A percentile compares a stretch with the other conserved stretches of the same genome.
Conservation (phyloP, 2,329 filamentous ascomycete species). For the Xylariaceae sp. region DNA sequence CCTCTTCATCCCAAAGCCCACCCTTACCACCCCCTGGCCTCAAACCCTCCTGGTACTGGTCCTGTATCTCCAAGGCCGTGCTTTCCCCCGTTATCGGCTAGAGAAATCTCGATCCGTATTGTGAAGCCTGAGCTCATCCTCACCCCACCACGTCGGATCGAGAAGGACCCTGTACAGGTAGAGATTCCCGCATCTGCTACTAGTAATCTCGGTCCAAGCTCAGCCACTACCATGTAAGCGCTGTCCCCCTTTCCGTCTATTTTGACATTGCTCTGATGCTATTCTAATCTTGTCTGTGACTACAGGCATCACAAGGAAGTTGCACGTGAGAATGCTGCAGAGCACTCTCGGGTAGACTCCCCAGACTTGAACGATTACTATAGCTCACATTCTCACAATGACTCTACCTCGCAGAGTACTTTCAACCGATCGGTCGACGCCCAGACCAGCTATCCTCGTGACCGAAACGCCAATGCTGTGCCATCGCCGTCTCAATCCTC, state of each 20-base stretch:
- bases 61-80: not conserved
- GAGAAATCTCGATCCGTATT: constrained; percentile 12
- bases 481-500: too few relatives aligned
- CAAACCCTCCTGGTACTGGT: not conserved
- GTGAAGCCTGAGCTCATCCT: constrained; percentile 13
- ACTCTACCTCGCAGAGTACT: too few relatives aligned
- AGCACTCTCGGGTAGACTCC: not conserved
- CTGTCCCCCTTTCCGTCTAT: not conserved
- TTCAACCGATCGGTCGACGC: too few relatives aligned
- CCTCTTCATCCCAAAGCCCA: constrained; percentile 1
- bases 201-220: not conserved
- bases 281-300: not conserved
- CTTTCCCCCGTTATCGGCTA: constrained; percentile 1
- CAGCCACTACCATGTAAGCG: constrained; percentile 11
- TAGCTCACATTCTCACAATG: constrained; percentile 5
- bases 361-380: not conserved
- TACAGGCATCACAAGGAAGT: constrained; percentile 6
- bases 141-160: constrained; percentile 1
- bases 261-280: not conserved
- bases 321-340: not conserved
- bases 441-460: too few relatives aligned
- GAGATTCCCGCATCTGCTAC: not conserved
- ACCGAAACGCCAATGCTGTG: too few relatives aligned
- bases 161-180: not conserved
- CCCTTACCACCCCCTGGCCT: constrained; percentile 1